Conservation (phyloP, 106 monocot genomes). For the Vanilla planifolia region DNA sequence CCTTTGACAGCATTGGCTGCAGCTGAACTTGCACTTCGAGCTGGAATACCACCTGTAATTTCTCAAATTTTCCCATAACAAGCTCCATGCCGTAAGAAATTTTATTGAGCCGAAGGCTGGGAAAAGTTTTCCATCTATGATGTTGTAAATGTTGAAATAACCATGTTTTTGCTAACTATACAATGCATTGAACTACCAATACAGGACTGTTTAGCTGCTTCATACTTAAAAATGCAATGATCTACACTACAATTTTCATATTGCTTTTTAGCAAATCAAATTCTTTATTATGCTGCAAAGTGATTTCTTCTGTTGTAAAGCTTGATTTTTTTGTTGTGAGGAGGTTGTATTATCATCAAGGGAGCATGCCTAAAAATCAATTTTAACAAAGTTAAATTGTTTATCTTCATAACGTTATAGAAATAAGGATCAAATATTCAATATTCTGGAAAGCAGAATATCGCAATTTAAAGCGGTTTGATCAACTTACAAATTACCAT, state of each 20-base stretch:
- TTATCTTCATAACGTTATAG: no score
- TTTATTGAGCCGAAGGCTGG: not conserved
- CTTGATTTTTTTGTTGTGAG: no score
- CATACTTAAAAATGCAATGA: not conserved
- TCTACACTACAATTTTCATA: not conserved
- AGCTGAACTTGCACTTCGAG: slow-evolving; percentile 82
- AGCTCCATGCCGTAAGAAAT: not conserved
- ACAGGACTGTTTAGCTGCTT: not conserved
- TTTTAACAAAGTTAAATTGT: no score
- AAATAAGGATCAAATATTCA: no score
- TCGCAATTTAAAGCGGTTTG: no score
- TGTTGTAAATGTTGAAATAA: not conserved
- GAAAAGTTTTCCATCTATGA: not conserved
- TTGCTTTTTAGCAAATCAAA: no score
- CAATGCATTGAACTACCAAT: not conserved
- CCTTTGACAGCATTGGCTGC: slow-evolving; percentile 93
- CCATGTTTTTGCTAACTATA: not conserved
- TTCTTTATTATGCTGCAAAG: no score
- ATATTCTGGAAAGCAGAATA: no score
- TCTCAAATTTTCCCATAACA: slow-evolving; percentile 8
- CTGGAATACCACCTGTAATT: slow-evolving; percentile 90
- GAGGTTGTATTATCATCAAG: no score
- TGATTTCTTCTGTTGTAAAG: no score
- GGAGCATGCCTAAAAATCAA: no score
- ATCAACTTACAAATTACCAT: no score